phyloP scores from a whole-genome alignment of 192 early-diverging fungal genomes.

The Diversispora epigaea region DNA sequence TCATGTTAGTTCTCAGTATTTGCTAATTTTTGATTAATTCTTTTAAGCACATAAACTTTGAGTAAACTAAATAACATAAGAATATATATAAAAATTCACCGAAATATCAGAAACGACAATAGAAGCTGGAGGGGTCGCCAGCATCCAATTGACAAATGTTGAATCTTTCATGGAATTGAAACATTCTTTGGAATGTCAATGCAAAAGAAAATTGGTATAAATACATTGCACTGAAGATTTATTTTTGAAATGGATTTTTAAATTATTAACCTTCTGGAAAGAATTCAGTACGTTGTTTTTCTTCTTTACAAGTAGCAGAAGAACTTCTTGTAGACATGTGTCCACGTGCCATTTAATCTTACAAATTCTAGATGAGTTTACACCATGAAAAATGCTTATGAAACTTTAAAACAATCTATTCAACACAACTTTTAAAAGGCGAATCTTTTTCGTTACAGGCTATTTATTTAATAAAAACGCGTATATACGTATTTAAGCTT shows the following conservation, averaged over 20 bases:
- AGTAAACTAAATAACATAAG: neutral
- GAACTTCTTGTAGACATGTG: constrained; percentile 18
- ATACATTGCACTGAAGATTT: neutral
- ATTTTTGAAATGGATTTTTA: neutral
- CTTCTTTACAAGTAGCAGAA: constrained; percentile 18
- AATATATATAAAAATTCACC: neutral
- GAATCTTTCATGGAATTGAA: neutral
- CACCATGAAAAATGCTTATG: too few species aligned
- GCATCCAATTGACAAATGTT: neutral
- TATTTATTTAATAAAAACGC: too few species aligned
- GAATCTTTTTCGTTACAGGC: too few species aligned
- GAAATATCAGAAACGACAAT: neutral
- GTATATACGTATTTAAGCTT: too few species aligned
- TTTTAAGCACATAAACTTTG: neutral
- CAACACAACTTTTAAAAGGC: too few species aligned
- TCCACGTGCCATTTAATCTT: constrained; percentile 22
- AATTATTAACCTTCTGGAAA: constrained; percentile 21
- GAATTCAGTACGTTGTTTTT: constrained; percentile 13
- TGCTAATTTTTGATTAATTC: neutral
- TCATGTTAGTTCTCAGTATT: neutral
- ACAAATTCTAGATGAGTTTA: too few species aligned
- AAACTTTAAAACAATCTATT: too few species aligned
- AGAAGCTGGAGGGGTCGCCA: neutral
- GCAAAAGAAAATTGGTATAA: neutral
- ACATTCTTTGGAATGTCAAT: neutral